Base-by-base conservation (phyloP, 1,284 basidiomycete genomes). In the Irpex lacteus region DNA sequence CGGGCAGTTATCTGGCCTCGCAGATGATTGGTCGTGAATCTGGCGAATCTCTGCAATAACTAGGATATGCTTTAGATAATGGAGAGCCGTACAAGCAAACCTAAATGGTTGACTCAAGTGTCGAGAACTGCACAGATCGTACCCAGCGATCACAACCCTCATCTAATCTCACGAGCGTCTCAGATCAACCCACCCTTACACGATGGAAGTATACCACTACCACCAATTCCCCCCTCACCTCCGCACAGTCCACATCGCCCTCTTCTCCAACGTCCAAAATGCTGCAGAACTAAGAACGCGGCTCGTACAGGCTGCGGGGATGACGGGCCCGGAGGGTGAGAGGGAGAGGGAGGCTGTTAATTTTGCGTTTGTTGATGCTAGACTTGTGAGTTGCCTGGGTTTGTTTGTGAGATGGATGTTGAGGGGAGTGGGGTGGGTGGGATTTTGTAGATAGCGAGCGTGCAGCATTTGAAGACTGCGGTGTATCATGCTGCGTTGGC, bases 341-440 rank as follows among this genome's bases (percentile, higher is more conserved):
- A 34, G 32, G 32, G 32, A 34, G 32, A 34, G 92, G 58, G 85
- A 86, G 26, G 82, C 84, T 13, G 82, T 97, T 67, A 93, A 96
- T 73, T 97, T 92, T 77, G 92, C 92, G 0, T 98, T 97, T 76
- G 80, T 98, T 69, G 91, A 97, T 73, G 32, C 32, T 6, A 34
- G 32, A 61, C 81, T 87, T 67, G 86, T 89, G 67, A 61, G 82
- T 78, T 32, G 21, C 21, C 3, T 21, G 1, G 21, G 21, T 21
- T 21, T 21, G 21, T n/a, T n/a, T n/a, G n/a, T n/a, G n/a, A n/a
- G n/a, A n/a, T n/a, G n/a, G n/a, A n/a, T n/a, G n/a, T n/a, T n/a
- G n/a, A 26, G 26, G 26, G 21, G 21, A 26, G 21, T 26, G 21
- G 19, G n/a, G 19, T 21, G 32, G 55, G 32, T 50, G 26, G 26